Percentiles rank a stretch among this genome's conserved stretches.
These are phyloP conservation scores for Coniochaeta sp. DNA, from an alignment of 2,329 filamentous ascomycete genomes.

Conservation along the genomic window DNA sequence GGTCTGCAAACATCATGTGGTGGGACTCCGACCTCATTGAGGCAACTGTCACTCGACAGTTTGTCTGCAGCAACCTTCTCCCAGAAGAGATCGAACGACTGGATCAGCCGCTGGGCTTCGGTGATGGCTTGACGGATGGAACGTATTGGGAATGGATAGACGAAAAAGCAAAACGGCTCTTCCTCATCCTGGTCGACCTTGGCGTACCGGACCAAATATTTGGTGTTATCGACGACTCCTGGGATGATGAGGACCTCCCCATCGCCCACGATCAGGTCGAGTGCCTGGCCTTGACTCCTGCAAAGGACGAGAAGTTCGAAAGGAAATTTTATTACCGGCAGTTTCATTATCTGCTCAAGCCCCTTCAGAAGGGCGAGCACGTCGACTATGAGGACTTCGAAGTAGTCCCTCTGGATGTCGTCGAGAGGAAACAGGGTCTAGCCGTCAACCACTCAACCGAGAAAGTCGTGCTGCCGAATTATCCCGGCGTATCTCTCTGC, in stretches of 20 bases:
- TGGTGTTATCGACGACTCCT: conserved; percentile 64
- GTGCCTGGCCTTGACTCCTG: conserved; percentile 51
- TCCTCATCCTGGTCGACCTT: conserved; percentile 63
- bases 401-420: conserved; percentile 59
- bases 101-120: conserved; percentile 57
- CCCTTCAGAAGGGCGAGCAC: conserved; percentile 53
- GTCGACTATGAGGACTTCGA: conserved; percentile 59
- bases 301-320: conserved; percentile 55
- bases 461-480: conserved; percentile 56
- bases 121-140: conserved; percentile 60
- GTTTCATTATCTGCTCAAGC: conserved; percentile 61
- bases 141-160: conserved; percentile 77
- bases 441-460: conserved; percentile 34
- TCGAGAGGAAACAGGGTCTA: conserved; percentile 47
- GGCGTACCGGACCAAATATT: conserved; percentile 69
- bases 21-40: conserved; percentile 67
- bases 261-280: conserved; percentile 58
- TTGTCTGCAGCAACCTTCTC: conserved; percentile 56
- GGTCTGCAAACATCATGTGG: conserved; percentile 34
- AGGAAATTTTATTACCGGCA: conserved; percentile 63
- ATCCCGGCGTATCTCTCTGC: conserved; percentile 47
- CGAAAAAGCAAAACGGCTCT: conserved; percentile 59
- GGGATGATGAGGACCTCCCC: conserved; percentile 70
- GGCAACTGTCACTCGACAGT: conserved; percentile 59
- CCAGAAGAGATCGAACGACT: conserved; percentile 56